phyloP scores from a whole-genome alignment of 139 green algal genomes.

The Gonium pectorale region DNA sequence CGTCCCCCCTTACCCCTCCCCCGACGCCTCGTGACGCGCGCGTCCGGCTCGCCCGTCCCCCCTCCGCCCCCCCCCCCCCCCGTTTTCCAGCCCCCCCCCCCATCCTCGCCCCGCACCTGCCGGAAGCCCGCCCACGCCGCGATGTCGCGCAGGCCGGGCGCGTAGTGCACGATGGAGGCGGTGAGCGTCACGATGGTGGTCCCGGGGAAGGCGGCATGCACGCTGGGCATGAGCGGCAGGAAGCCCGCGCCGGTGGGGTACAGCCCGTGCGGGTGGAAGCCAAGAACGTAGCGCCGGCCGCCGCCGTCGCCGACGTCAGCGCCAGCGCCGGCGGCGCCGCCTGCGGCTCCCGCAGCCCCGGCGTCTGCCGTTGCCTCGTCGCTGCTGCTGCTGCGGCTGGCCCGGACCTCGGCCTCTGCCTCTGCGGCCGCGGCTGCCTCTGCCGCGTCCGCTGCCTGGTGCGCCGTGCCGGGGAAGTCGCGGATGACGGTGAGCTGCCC shows the following conservation, averaged over 20 bases:
- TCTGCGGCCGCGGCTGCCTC: background rate
- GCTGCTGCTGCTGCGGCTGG: background rate
- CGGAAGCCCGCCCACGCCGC: slow-evolving; percentile 74
- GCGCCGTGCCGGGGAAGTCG: slow-evolving; percentile 15
- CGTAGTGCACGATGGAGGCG: slow-evolving; percentile 75
- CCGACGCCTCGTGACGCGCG: background rate
- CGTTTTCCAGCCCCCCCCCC: too few species aligned
- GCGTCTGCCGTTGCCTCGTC: too few species aligned
- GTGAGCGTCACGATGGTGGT: slow-evolving; percentile 56
- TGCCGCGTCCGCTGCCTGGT: background rate
- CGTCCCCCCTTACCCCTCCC: too few species aligned
- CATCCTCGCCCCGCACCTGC: slow-evolving; percentile 52
- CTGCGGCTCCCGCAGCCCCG: background rate
- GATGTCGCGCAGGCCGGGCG: slow-evolving; percentile 74
- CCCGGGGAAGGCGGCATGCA: slow-evolving; percentile 16
- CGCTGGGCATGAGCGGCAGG: slow-evolving; percentile 70
- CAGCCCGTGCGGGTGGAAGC: slow-evolving; percentile 84
- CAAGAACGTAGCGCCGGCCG: slow-evolving; percentile 74
- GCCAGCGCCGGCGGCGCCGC: background rate
- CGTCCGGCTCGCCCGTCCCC: too few species aligned
- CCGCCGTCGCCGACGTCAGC: background rate
- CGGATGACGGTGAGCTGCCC: slow-evolving; percentile 68
- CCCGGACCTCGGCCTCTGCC: background rate
- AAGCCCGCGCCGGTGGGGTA: slow-evolving; percentile 86
- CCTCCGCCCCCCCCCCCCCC: background rate